phyloP scores from a whole-genome alignment of 495 filamentous ascomycete genomes.

The Arthonia radiata region DNA sequence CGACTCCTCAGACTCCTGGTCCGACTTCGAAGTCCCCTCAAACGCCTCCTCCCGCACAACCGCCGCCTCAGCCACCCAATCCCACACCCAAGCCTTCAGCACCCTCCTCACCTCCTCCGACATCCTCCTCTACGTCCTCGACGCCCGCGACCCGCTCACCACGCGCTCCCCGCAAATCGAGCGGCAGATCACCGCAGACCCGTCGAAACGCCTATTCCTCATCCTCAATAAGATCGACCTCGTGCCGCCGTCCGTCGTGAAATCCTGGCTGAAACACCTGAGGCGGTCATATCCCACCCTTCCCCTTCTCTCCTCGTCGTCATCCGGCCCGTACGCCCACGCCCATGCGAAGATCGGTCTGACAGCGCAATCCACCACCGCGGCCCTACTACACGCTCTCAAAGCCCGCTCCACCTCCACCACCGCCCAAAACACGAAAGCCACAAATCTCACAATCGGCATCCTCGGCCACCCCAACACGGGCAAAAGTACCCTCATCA shows the following conservation, averaged over 20 bases:
- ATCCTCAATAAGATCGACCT: conserved; percentile 96
- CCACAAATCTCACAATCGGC: no score
- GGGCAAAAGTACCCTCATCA: conserved; percentile 93
- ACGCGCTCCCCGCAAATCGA: conserved; percentile 82
- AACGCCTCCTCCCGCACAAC: no score
- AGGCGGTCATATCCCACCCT: conserved; percentile 82
- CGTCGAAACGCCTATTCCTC: conserved; percentile 72
- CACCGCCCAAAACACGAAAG: no score
- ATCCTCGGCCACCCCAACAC: conserved; percentile 95
- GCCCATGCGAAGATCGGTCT: conserved; percentile 82
- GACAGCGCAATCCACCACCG: conserved; percentile 64
- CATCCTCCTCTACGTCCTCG: conserved; percentile 82
- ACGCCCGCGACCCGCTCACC: conserved; percentile 77
- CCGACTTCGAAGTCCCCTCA: no score
- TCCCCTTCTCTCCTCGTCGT: conserved; percentile 63
- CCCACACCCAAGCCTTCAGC: no score
- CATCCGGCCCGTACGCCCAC: conserved; percentile 64
- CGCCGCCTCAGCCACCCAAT: no score
- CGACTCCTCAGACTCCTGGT: conserved; percentile 89
- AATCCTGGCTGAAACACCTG: conserved; percentile 63
- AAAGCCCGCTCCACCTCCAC: conserved; percentile 70
- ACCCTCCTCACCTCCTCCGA: conserved; percentile 69
- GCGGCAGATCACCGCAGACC: conserved; percentile 55
- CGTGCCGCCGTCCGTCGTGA: conserved; percentile 52
- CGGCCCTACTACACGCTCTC: conserved; percentile 67